A percentile compares a stretch with the other conserved stretches of the same genome.
Conservation (phyloP, 2,329 filamentous ascomycete species). For the Knufia petricola region DNA sequence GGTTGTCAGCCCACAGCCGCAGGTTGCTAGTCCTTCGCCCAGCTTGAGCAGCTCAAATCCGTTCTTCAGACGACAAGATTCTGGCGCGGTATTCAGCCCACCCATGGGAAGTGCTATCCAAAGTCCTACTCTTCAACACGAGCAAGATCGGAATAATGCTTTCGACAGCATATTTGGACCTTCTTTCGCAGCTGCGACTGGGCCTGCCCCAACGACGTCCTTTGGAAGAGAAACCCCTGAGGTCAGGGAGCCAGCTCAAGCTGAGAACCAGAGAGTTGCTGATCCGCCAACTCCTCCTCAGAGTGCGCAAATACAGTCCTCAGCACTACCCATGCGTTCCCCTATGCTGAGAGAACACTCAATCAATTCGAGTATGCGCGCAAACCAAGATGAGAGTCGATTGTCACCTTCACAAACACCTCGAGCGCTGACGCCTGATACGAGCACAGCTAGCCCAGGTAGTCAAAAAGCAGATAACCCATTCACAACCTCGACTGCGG, state of each 20-base stretch:
- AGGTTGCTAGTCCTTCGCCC: constrained; percentile 55
- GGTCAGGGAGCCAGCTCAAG: background rate
- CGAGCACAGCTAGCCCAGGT: constrained; percentile 26
- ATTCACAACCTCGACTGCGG: constrained; percentile 18
- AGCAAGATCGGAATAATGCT: constrained; percentile 45
- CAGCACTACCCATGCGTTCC: constrained; percentile 60
- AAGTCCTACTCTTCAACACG: constrained; percentile 12
- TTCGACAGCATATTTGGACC: constrained; percentile 85
- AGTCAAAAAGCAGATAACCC: constrained; percentile 17
- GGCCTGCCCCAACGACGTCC: constrained; percentile 43
- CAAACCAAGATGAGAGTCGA: constrained; percentile 61
- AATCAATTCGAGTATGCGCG: constrained; percentile 66
- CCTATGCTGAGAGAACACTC: constrained; percentile 52
- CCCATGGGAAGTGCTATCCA: constrained; percentile 10
- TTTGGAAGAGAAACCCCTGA: constrained; percentile 47
- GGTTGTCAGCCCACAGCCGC: constrained; percentile 46
- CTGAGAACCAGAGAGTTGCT: constrained; percentile 21
- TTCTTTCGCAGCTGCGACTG: constrained; percentile 44
- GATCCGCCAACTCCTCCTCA: constrained; percentile 54
- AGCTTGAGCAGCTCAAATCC: constrained; percentile 68
- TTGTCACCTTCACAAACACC: constrained; percentile 44
- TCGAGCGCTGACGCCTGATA: constrained; percentile 34
- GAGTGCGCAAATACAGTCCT: constrained; percentile 68
- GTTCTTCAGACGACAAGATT: constrained; percentile 64
- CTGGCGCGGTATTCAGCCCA: constrained; percentile 35